Evolutionary conservation across 345 rosid species (phyloP), one percentile per base, ranked within the genome.

Genomic region (Euphorbia tirucalli): DNA sequence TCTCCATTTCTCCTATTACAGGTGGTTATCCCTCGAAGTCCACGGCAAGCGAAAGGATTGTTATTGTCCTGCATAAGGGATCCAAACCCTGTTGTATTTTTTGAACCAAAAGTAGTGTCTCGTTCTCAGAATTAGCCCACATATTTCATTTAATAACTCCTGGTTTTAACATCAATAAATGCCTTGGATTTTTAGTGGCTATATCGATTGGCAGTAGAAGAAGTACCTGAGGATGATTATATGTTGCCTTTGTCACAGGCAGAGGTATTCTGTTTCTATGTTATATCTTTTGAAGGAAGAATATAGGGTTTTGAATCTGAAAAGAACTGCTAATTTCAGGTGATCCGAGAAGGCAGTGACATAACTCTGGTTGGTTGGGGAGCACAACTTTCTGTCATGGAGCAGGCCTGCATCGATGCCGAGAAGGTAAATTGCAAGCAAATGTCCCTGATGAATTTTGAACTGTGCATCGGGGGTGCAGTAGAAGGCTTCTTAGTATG

Each of bases 351-450:
- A 79, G 98, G 97, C 78, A 87, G 71, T 61, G 97, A 93, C 80
- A 89, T 93, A 75, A 88, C 98, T 16, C 83, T 93, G 54, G 94
- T 93, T 35, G 96, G 98, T 63, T 93, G 98, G 98, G 96, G 97
- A 79, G 96, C 97, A 21, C 98, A 93, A 71, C 90, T 93, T 52
- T 75, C 98, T 5, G 22, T 91, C 21, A 88, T 93, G 94, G 94
- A 91, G 71, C 87, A 91, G 74, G 97, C 98, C 69, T 89, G 97
- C 66, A 62, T 72, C 31, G 96, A 88, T 30, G 97, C 97, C 0
- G 91, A 88, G 79, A 88, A 88, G 83, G 97, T 86, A 58, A 64
- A 37, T 14, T 18, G 54, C 63, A 13, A 22, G 44, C 27, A 22
- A 48, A 27, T 54, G 58, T 35, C 66, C 48, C 24, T 65, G 19